Evolutionary conservation across 257 asterid species (phyloP).

Genomic region (Thymus mandschuricus): DNA sequence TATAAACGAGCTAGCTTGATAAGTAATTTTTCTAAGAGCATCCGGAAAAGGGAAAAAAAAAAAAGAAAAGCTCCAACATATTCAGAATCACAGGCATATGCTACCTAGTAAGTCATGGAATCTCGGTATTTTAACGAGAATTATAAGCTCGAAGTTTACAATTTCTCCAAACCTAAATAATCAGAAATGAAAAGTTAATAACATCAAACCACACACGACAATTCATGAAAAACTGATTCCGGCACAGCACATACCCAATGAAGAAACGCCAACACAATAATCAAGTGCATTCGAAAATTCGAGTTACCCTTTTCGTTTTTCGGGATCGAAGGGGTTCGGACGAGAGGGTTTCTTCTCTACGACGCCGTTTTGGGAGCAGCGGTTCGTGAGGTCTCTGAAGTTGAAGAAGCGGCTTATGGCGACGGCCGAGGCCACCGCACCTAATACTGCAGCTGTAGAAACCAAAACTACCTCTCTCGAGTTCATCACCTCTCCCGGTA

Average conservation of each 20-base stretch:
- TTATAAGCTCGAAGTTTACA: not conserved
- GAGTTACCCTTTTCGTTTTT: constrained; percentile 75
- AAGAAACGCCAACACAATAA: constrained; percentile 1
- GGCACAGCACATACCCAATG: not conserved
- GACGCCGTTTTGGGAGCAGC: constrained; percentile 36
- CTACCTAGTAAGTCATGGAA: not conserved
- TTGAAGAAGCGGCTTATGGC: constrained; percentile 45
- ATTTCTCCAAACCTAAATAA: not conserved
- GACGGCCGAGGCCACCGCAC: constrained; percentile 64
- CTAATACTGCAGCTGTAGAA: constrained; percentile 65
- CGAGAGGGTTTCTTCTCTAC: constrained; percentile 40
- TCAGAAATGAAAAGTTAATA: constrained; percentile 7
- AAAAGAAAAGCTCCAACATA: not conserved
- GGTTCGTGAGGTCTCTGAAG: constrained; percentile 37
- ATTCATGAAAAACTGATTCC: not conserved
- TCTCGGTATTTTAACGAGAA: not conserved
- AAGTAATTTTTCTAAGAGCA: not conserved
- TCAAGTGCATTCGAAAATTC: not conserved
- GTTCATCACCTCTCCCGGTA: constrained; percentile 43
- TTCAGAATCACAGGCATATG: not conserved
- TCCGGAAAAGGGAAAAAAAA: not conserved
- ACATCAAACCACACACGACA: not conserved
- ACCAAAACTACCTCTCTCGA: constrained; percentile 62
- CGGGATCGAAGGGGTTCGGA: constrained; percentile 69
- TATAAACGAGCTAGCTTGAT: not conserved